These are phyloP conservation scores for Brassica hybrid DNA, from an alignment of 441 rosid genomes.

Conservation along the genomic window DNA sequence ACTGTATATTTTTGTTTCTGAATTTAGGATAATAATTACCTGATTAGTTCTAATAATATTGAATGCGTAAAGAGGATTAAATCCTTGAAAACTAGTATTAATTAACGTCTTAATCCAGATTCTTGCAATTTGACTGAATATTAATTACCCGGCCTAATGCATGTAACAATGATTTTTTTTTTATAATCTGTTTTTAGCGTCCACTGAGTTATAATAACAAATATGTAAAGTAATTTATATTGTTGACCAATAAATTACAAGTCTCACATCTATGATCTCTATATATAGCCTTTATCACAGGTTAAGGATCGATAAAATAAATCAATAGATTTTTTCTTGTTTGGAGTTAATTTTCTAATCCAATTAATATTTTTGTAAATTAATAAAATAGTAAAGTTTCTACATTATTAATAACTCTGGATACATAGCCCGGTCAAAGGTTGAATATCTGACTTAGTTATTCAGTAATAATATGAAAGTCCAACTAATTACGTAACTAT, in stretches of 20 bases:
- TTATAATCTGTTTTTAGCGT: conserved; percentile 1
- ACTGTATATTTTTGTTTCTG: conserved; percentile 12
- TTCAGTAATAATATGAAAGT: neutral
- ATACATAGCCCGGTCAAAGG: neutral
- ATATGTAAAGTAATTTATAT: no score
- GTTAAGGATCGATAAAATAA: neutral
- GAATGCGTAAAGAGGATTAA: neutral
- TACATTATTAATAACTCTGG: neutral
- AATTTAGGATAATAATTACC: neutral
- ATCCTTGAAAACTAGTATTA: neutral
- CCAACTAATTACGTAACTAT: neutral
- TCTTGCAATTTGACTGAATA: neutral
- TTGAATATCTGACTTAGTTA: conserved; percentile 4
- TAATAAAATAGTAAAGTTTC: neutral
- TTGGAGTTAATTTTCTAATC: neutral
- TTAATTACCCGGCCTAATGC: conserved; percentile 5
- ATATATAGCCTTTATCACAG: no score
- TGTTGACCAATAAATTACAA: neutral
- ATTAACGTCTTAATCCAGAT: neutral
- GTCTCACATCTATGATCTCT: neutral
- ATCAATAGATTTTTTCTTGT: neutral
- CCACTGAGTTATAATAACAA: neutral
- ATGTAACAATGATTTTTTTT: neutral
- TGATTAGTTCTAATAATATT: neutral
- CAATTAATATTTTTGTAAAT: neutral